Evolutionary conservation across 768 basidiomycete species (phyloP), one percentile per base, ranked within the genome.

Genomic region (Kwoniella dejecticola): DNA sequence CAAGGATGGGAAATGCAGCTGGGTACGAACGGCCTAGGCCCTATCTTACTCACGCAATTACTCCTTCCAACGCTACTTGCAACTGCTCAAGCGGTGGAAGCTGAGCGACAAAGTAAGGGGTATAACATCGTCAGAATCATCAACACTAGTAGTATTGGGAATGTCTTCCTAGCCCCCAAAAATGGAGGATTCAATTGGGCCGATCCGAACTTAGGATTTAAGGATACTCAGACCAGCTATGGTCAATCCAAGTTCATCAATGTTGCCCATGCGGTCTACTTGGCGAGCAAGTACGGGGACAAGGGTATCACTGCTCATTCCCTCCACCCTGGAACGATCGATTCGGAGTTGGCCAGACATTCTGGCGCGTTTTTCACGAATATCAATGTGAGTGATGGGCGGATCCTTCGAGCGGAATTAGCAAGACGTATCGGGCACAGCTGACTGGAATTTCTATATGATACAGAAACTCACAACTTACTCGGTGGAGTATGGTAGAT

Each of bases 1-100:
- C 26, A 49, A 26, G 48, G 48, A 49, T 49, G 19, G 6, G 48
- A 49, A 26, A 7, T 49, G 24, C 48, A 49, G 27, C 19, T 49
- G 13, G 48, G 48, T 27, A 49, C 48, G 6, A 49, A 49, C 19
- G 11, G 10, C 7, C 13, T 49, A 8, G 48, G 48, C 6, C 48
- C 24, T 8, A 27, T 49, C 24, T 15, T 31, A 8, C 19, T 49
- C 11, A 49, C 48, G 6, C 11, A 49, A 7, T 15, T 49, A 26
- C 24, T 49, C 8, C 19, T 44, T 12, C 42, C 42, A 11, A 44
- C 19, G 6, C 19, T 44, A 11, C 11, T 44, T 11, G 19, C 8
- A 11, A 44, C 42, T 21, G 8, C 42, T 21, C 42, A 44, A 44
- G 8, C 10, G 21, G 10, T 11, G 6, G 6, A 11, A 44, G 19